phyloP scores from a whole-genome alignment of 176 grass and related monocot genomes.

The Pontederia crassipes region DNA sequence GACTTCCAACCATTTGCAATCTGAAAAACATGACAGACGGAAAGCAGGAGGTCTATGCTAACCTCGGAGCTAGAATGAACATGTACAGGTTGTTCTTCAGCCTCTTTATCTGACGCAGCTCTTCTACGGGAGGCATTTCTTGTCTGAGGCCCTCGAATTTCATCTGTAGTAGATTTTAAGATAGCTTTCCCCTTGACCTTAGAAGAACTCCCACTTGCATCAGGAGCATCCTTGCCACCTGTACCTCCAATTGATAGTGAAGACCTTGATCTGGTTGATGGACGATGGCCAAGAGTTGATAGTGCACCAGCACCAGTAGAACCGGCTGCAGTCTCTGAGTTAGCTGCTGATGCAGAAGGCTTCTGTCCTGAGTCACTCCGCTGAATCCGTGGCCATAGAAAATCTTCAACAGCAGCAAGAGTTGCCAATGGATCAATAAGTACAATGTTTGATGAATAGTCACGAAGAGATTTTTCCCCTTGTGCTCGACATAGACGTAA shows the following conservation, averaged over 20 bases:
- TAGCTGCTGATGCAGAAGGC: slow-evolving; percentile 28
- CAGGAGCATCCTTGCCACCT: slow-evolving; percentile 38
- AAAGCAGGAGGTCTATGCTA: slow-evolving; percentile 11
- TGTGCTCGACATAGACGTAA: slow-evolving; percentile 66
- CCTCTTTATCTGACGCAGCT: slow-evolving; percentile 52
- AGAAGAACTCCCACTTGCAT: slow-evolving; percentile 36
- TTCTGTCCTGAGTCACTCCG: slow-evolving; percentile 45
- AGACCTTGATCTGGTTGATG: slow-evolving; percentile 51
- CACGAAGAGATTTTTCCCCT: slow-evolving; percentile 67
- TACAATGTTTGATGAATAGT: slow-evolving; percentile 92
- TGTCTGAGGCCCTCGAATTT: slow-evolving; percentile 47
- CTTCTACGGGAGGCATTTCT: slow-evolving; percentile 52
- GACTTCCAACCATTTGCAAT: too few relatives aligned
- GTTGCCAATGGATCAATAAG: slow-evolving; percentile 79
- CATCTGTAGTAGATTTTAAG: slow-evolving; percentile 40
- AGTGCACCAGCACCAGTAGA: slow-evolving; percentile 29
- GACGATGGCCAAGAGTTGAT: slow-evolving; percentile 27
- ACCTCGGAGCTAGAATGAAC: slow-evolving; percentile 68
- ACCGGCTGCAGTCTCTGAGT: slow-evolving; percentile 46
- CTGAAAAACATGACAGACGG: not conserved
- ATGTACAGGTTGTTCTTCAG: slow-evolving; percentile 43
- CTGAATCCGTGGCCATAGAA: slow-evolving; percentile 79
- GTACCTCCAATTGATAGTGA: slow-evolving; percentile 35
- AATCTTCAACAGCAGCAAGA: slow-evolving; percentile 75
- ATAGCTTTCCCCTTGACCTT: slow-evolving; percentile 84